These are phyloP conservation scores for Diplodia sapinea DNA, from an alignment of 2,329 filamentous ascomycete genomes.

Conservation along the genomic window DNA sequence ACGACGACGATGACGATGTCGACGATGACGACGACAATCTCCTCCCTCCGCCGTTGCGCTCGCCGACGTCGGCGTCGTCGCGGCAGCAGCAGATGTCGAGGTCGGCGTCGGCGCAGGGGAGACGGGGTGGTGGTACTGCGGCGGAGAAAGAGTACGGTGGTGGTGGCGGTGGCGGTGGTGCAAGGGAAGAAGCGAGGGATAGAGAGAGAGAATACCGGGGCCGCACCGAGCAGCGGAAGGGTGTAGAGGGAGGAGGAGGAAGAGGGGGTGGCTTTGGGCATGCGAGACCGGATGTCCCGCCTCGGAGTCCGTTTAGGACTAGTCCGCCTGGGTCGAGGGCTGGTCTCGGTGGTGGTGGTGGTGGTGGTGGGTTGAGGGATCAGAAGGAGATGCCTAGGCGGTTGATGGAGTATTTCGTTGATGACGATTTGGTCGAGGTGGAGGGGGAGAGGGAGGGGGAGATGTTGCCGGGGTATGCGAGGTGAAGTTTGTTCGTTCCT, in stretches of 20 bases:
- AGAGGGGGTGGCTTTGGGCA: neutral
- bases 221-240: neutral
- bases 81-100: no score
- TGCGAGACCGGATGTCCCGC: constrained; percentile 20
- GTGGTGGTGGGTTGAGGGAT: neutral
- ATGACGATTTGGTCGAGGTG: constrained; percentile 12
- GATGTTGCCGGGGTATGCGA: constrained; percentile 19
- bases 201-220: neutral
- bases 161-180: neutral
- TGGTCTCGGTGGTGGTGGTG: neutral
- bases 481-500: neutral
- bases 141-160: neutral
- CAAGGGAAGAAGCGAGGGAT: no score
- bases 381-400: constrained; percentile 21
- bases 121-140: neutral
- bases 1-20: neutral
- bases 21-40: neutral
- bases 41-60: neutral
- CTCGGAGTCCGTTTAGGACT: neutral
- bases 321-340: constrained; percentile 11
- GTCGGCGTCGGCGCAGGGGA: neutral
- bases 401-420: constrained; percentile 27
- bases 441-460: constrained; percentile 19
- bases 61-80: neutral
- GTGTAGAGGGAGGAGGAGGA: neutral